Conservation (phyloP, 1,284 basidiomycete genomes). For the Trichosporon coremiiforme region DNA sequence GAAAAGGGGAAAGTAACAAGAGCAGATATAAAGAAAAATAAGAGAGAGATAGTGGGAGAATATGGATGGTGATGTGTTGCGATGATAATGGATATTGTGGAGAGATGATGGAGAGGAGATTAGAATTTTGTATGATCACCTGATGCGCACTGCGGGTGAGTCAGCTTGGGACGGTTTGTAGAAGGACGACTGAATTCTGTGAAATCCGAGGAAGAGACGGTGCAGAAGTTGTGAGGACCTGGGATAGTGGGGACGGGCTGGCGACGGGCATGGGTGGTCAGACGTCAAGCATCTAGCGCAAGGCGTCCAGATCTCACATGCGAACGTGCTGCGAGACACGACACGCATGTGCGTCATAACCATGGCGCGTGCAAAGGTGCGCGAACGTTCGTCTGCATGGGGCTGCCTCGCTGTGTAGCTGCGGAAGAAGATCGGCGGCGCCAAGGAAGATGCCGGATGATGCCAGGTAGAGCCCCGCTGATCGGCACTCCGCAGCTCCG, state of each 20-base stretch:
- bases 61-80: slow-evolving; percentile 1
- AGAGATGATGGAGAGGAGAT: neutral
- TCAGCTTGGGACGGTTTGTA: neutral
- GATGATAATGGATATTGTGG: neutral
- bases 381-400: neutral
- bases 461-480: neutral
- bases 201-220: neutral
- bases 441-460: neutral
- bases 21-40: neutral
- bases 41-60: neutral
- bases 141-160: slow-evolving; percentile 25
- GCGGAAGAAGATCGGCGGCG: neutral
- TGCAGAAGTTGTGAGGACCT: neutral
- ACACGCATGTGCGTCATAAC: neutral
- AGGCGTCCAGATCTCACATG: neutral
- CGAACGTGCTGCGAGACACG: neutral
- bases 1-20: neutral
- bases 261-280: neutral
- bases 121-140: slow-evolving; percentile 34
- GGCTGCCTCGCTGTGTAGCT: neutral
- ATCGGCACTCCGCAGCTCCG: neutral
- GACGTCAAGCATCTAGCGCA: neutral
- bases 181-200: neutral
- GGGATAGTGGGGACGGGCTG: neutral
- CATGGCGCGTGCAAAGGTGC: neutral